Conservation (phyloP, 306 rosid species). For the Rosa chinensis region DNA sequence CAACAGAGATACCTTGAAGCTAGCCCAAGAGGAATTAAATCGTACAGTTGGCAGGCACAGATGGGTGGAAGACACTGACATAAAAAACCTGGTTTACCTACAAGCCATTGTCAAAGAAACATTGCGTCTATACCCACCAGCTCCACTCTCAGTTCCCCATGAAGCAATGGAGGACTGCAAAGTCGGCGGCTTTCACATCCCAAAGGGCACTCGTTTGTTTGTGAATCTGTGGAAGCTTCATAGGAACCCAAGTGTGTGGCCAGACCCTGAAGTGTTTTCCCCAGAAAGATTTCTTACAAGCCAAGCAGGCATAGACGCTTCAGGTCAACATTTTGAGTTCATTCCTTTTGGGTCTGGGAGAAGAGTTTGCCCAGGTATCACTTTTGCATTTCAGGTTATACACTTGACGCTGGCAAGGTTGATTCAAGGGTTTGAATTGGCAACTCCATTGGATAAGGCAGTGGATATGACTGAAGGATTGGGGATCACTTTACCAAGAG, state of each 20-base stretch:
- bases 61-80: conserved; percentile 42
- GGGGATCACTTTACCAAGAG: conserved; percentile 48
- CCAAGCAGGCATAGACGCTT: conserved; percentile 34
- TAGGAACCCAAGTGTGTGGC: conserved; percentile 54
- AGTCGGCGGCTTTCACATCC: conserved; percentile 34
- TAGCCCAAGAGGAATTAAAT: conserved; percentile 53
- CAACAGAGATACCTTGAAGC: conserved; percentile 35
- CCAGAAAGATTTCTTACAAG: conserved; percentile 48
- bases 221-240: conserved; percentile 65
- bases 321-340: conserved; percentile 41
- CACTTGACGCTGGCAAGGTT: conserved; percentile 45
- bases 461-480: conserved; percentile 55
- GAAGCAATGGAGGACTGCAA: conserved; percentile 51
- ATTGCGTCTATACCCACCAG: conserved; percentile 51
- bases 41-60: conserved; percentile 39
- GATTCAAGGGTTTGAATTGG: conserved; percentile 54
- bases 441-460: conserved; percentile 16
- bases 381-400: conserved; percentile 39
- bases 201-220: conserved; percentile 48
- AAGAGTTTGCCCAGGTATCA: conserved; percentile 55
- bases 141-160: conserved; percentile 50
- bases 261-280: conserved; percentile 40
- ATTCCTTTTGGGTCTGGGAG: conserved; percentile 59
- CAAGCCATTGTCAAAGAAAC: conserved; percentile 64
- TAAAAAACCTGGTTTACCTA: conserved; percentile 39